Evolutionary conservation across 2,329 filamentous ascomycete species (phyloP).

Genomic region (Verticillium tricorpus): DNA sequence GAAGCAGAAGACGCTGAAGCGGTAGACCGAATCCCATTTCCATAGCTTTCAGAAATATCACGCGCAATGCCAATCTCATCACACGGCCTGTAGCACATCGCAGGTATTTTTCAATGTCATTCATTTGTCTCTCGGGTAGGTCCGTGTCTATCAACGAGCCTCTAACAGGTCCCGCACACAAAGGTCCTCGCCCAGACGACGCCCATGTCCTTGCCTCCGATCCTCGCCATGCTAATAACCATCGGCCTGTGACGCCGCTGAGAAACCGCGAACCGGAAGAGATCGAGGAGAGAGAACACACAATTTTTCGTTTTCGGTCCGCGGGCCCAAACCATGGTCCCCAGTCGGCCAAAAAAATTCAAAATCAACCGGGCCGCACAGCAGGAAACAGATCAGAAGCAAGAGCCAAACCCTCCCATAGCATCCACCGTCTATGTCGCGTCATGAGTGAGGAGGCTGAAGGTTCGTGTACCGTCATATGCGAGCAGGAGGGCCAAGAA

Average conservation of each 20-base stretch:
- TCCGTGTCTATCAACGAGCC: slow-evolving; percentile 1
- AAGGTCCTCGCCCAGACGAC: background rate
- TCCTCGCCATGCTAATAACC: background rate
- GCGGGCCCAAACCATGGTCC: background rate
- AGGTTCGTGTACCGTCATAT: background rate
- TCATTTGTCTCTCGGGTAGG: background rate
- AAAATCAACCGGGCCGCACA: background rate
- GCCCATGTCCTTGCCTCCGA: background rate
- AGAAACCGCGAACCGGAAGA: background rate
- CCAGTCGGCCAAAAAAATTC: background rate
- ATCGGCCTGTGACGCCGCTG: background rate
- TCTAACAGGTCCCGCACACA: background rate
- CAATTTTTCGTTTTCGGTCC: background rate
- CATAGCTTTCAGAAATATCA: background rate
- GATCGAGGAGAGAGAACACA: background rate
- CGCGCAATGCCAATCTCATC: background rate
- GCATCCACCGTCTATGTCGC: background rate
- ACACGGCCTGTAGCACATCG: background rate
- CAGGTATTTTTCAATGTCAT: background rate
- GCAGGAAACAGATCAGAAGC: background rate
- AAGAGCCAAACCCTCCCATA: background rate
- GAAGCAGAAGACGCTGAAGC: slow-evolving; percentile 75
- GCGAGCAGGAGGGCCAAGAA: background rate
- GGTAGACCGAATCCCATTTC: slow-evolving; percentile 29
- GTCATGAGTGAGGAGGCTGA: background rate